Evolutionary conservation across 2,329 filamentous ascomycete species (phyloP), one percentile per base, ranked within the genome.

Genomic region (Alternaria triticimaculans): DNA sequence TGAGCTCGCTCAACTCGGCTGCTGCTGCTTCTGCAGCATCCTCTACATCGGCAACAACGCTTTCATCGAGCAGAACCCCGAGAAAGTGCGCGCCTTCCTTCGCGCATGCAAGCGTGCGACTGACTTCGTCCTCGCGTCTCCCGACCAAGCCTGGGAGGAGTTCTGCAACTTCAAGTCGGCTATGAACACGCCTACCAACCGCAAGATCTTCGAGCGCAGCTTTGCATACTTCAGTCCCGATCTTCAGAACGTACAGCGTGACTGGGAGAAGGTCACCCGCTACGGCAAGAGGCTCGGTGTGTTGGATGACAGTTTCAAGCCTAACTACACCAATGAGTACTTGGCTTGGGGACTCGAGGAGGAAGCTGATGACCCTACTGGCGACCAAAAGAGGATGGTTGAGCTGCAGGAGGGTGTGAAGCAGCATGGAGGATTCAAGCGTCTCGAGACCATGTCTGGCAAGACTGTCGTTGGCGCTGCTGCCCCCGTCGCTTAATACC

Each of bases 1-100:
- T 77, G 87, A 93, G 82, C 89, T 94, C 26, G 91, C 91, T 33
- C 90, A 93, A 78, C 84, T 93, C 4, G 91, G 91, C 54, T 94
- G 91, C 83, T 94, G 91, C 87, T 94, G 91, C 85, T 94, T 94
- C 87, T 94, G 91, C 81, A 89, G 88, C 26, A 92, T 94, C 78
- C 84, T 94, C 44, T 93, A 94, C 84, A 94, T 94, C 67, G 91
- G 89, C 21, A 93, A 94, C 80, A 90, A 93, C 72, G 75, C 75
- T 9, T 94, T 94, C 81, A 80, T 93, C 48, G 77, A 82, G n/a
- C 82, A 87, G 63, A 87, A 92, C 80, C 88, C 88, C 0, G 89
- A 88, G 2, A 89, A 90, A 76, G 88, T 92, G 4, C 80, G 81
- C 62, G 86, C 87, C 46, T 94, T 94, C 81, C 84, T 93, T 82